Evolutionary conservation across 1,284 basidiomycete genomes (phyloP), one percentile per base, ranked within the genome.

Genomic region (Vanrija pseudolonga): DNA sequence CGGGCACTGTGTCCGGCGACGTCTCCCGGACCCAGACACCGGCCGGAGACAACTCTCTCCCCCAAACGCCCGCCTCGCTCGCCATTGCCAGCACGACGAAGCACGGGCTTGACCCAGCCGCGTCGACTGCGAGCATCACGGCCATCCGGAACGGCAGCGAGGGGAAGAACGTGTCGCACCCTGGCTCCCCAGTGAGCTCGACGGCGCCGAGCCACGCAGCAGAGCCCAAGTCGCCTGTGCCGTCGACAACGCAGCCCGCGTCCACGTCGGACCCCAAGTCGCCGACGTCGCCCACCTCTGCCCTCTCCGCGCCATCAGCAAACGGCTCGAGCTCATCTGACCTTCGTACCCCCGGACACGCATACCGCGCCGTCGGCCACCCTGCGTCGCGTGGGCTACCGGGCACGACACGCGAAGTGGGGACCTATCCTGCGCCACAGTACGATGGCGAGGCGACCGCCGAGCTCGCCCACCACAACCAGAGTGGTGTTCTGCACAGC

Each of bases 111-210:
- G 69, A 73, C 26, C 61, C 71, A 3, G 65, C 68, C 6, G 60
- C 55, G 14, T 68, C 65, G 24, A 45, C 61, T 1, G 65, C 73
- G 0, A 65, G 61, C 36, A 65, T 72, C 24, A 74, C 67, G 18
- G 74, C 74, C 11, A 76, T 76, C 44, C 57, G 69, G 14, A 57
- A 59, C 22, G 74, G 74, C 7, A 55, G 63, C 42, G 63, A 68
- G 41, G 74, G 74, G 3, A 51, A 17, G 40, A n/a, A 11, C 2
- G 32, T 32, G 14, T 32, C 32, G 32, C 32, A 32, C 32, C 32
- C 32, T 14, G 12, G 9, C 1, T 32, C 32, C 2, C 32, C 32
- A 32, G 50, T 23, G 24, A 26, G 26, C 6, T 26, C 6, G 9
- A 32, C 32, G 12, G 32, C 32, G 32, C 32, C 32, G 32, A 32